Percentiles rank a stretch among this genome's conserved stretches.
phyloP scores from a whole-genome alignment of 2,329 filamentous ascomycete genomes.

The Colletotrichum graminicola region DNA sequence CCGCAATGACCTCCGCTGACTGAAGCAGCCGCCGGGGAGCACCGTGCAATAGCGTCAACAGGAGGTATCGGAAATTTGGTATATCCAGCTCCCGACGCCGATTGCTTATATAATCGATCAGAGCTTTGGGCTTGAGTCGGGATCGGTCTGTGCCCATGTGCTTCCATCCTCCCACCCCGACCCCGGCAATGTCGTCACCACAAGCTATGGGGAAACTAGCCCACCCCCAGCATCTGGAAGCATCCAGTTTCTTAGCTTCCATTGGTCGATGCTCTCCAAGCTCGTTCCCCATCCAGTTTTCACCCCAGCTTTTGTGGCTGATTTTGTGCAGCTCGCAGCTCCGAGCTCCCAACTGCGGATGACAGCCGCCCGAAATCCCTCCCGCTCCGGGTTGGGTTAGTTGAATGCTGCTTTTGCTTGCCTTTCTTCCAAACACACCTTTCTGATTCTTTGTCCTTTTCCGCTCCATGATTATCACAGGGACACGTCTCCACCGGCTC shows the following conservation, averaged over 20 bases:
- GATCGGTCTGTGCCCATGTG: background rate
- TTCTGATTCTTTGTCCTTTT: background rate
- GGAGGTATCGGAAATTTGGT: background rate
- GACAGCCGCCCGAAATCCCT: slow-evolving; percentile 14
- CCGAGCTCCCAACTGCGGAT: slow-evolving; percentile 42
- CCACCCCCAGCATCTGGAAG: slow-evolving; percentile 32
- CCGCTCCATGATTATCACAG: background rate
- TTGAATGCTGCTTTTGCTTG: slow-evolving; percentile 18
- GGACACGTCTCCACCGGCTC: slow-evolving; percentile 19
- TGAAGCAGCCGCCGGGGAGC: slow-evolving; percentile 2
- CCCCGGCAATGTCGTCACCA: slow-evolving; percentile 38
- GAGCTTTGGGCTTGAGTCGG: background rate
- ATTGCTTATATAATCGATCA: slow-evolving; percentile 5
- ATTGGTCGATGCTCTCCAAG: slow-evolving; percentile 32
- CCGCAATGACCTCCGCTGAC: slow-evolving; percentile 24
- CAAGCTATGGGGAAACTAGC: slow-evolving; percentile 30
- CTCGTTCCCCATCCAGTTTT: slow-evolving; percentile 24
- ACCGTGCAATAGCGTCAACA: background rate
- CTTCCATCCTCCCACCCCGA: background rate
- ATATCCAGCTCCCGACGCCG: slow-evolving; percentile 5
- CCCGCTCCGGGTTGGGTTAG: slow-evolving; percentile 7
- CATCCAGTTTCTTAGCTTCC: slow-evolving; percentile 24
- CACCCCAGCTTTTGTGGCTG: slow-evolving; percentile 12
- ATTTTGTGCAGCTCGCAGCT: slow-evolving; percentile 36
- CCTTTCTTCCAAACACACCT: slow-evolving; percentile 9